phyloP scores from a whole-genome alignment of 768 basidiomycete genomes.

The Termitomyces sp. region DNA sequence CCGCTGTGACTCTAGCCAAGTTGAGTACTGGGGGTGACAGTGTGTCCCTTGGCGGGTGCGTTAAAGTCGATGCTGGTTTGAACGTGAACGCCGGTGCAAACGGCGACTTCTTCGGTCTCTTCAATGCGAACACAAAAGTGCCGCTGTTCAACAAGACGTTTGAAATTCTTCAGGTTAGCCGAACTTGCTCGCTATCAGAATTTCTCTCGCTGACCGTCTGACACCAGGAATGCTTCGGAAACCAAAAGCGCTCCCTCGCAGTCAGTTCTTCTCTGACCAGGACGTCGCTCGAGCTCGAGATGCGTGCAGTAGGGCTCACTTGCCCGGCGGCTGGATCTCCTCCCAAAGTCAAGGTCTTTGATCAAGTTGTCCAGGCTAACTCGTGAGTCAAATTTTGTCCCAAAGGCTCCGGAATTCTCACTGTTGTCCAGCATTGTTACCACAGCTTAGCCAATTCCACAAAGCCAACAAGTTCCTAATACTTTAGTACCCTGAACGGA shows the following conservation, averaged over 20 bases:
- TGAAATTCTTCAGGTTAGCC: slow-evolving; percentile 25
- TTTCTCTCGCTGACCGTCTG: background rate
- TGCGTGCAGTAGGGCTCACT: slow-evolving; percentile 8
- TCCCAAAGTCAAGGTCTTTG: slow-evolving; percentile 1
- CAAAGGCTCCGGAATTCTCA: background rate
- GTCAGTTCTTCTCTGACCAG: background rate
- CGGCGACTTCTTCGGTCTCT: slow-evolving; percentile 25
- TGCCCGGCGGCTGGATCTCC: slow-evolving; percentile 4
- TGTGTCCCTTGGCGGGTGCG: slow-evolving; percentile 26
- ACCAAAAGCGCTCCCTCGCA: slow-evolving; percentile 11
- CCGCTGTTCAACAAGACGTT: slow-evolving; percentile 28
- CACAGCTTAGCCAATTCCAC: background rate
- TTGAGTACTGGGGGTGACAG: slow-evolving; percentile 3
- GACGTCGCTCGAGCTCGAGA: background rate
- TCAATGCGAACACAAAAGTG: slow-evolving; percentile 19
- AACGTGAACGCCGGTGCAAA: slow-evolving; percentile 27
- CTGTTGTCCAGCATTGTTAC: background rate
- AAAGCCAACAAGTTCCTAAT: background rate
- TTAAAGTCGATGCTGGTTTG: slow-evolving; percentile 26
- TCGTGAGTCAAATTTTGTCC: slow-evolving; percentile 3
- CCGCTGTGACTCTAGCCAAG: background rate
- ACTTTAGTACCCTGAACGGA: too few relatives aligned
- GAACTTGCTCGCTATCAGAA: background rate
- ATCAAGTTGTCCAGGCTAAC: slow-evolving; percentile 10
- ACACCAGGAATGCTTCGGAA: slow-evolving; percentile 20